Evolutionary conservation across 2,329 filamentous ascomycete genomes (phyloP).

Genomic region (Didymella arachidicola): DNA sequence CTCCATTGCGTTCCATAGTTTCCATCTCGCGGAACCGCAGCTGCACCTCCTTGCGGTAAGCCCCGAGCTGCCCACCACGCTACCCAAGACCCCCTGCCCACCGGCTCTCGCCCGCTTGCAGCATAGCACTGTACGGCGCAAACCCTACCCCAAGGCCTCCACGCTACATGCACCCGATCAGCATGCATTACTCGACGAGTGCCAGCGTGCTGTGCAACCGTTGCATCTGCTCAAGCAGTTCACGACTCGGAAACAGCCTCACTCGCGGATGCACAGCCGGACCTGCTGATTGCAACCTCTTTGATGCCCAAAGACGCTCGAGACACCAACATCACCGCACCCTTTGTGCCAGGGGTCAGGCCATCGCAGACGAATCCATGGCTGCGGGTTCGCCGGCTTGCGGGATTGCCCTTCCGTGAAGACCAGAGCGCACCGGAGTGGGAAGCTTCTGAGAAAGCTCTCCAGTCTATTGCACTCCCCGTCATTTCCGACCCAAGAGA

Average conservation of each 20-base stretch:
- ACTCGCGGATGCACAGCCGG: slow-evolving; percentile 7
- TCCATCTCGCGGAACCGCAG: slow-evolving; percentile 9
- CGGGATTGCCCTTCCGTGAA: slow-evolving; percentile 18
- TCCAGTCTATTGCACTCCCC: background rate
- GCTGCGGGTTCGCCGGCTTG: slow-evolving; percentile 21
- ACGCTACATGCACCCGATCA: slow-evolving; percentile 9
- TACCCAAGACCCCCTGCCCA: slow-evolving; percentile 7
- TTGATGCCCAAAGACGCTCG: slow-evolving; percentile 21
- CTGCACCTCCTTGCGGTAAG: slow-evolving; percentile 17
- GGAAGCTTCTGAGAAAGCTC: background rate
- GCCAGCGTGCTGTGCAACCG: slow-evolving; percentile 1
- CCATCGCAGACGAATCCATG: slow-evolving; percentile 20
- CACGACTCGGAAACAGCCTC: slow-evolving; percentile 9
- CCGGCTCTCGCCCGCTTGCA: slow-evolving; percentile 17
- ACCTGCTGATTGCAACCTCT: slow-evolving; percentile 11
- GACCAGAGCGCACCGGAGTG: slow-evolving; percentile 13
- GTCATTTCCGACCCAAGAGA: background rate
- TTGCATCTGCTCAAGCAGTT: slow-evolving; percentile 5
- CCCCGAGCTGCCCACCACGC: slow-evolving; percentile 6
- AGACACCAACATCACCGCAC: slow-evolving; percentile 13
- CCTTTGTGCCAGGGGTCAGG: slow-evolving; percentile 13
- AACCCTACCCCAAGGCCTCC: slow-evolving; percentile 16
- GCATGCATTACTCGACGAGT: slow-evolving; percentile 6
- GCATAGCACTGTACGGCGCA: slow-evolving; percentile 18
- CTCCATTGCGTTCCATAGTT: background rate